Evolutionary conservation across 2,329 filamentous ascomycete genomes (phyloP).

Genomic region (Mariannaea sp.): DNA sequence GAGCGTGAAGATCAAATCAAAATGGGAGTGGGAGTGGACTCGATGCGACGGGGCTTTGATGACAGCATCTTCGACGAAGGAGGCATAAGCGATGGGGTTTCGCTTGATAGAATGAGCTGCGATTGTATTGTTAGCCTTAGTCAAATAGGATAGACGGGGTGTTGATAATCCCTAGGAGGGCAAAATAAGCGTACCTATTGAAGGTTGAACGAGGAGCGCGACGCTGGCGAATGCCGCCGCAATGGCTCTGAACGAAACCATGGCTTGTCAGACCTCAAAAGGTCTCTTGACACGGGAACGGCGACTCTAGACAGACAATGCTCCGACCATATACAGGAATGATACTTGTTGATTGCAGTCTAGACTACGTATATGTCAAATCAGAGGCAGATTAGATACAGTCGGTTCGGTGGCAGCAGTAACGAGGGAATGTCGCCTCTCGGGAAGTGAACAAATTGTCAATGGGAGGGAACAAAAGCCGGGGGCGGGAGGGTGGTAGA

Average conservation of each 20-base stretch:
- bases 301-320: slow-evolving; percentile 17
- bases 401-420: too few relatives aligned
- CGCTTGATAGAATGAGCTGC: slow-evolving; percentile 73
- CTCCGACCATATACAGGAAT: slow-evolving; percentile 26
- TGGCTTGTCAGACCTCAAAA: slow-evolving; percentile 32
- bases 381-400: too few relatives aligned
- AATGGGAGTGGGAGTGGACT: slow-evolving; percentile 78
- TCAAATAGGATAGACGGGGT: neutral
- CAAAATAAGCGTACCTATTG: slow-evolving; percentile 40
- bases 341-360: neutral
- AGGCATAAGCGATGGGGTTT: slow-evolving; percentile 77
- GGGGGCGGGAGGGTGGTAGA: neutral
- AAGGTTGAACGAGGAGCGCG: slow-evolving; percentile 40
- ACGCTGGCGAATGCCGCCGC: slow-evolving; percentile 40
- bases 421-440: too few relatives aligned
- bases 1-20: slow-evolving; percentile 82
- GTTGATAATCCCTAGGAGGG: neutral
- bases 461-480: neutral
- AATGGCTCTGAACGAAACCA: slow-evolving; percentile 43
- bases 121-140: slow-evolving; percentile 32
- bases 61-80: slow-evolving; percentile 72
- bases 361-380: too few relatives aligned
- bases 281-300: slow-evolving; percentile 24
- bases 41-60: slow-evolving; percentile 80
- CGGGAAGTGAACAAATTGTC: neutral